phyloP scores from a whole-genome alignment of 2,329 filamentous ascomycete species.

The Diaporthe nobilis region DNA sequence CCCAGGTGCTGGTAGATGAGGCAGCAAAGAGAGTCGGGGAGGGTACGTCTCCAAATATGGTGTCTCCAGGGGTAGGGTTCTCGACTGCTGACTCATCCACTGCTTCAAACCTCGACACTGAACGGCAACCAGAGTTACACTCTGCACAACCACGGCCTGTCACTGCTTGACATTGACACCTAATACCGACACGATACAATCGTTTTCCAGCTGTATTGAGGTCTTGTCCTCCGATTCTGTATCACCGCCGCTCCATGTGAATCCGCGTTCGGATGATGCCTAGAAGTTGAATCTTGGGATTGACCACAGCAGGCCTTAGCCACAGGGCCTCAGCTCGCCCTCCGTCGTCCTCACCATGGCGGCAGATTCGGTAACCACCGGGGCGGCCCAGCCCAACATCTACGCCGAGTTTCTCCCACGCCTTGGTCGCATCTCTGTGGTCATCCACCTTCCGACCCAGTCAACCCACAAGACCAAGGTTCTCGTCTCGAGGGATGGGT shows the following conservation, averaged over 20 bases:
- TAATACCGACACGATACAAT: not conserved
- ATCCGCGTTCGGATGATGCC: not conserved
- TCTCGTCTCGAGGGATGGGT: constrained; percentile 60
- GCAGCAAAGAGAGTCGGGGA: not conserved
- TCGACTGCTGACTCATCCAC: not conserved
- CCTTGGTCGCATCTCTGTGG: constrained; percentile 74
- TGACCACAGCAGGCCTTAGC: constrained; percentile 11
- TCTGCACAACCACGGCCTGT: not conserved
- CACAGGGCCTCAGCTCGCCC: not conserved
- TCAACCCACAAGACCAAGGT: constrained; percentile 59
- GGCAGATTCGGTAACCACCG: not conserved
- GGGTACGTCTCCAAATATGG: fast-evolving
- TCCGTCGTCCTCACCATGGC: constrained; percentile 1
- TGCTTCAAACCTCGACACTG: not conserved
- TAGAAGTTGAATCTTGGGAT: not conserved
- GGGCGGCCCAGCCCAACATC: constrained; percentile 50
- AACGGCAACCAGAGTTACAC: not conserved
- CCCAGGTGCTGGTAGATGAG: too few species aligned
- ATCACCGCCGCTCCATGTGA: not conserved
- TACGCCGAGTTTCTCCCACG: constrained; percentile 77
- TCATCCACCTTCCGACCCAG: constrained; percentile 63
- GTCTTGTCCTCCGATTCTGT: not conserved
- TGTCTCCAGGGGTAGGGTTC: not conserved
- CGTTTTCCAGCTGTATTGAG: not conserved
- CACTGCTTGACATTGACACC: not conserved